Evolutionary conservation across 2,329 filamentous ascomycete species (phyloP), one percentile per base, ranked within the genome.

Genomic region (Aphanoascus verrucosus): DNA sequence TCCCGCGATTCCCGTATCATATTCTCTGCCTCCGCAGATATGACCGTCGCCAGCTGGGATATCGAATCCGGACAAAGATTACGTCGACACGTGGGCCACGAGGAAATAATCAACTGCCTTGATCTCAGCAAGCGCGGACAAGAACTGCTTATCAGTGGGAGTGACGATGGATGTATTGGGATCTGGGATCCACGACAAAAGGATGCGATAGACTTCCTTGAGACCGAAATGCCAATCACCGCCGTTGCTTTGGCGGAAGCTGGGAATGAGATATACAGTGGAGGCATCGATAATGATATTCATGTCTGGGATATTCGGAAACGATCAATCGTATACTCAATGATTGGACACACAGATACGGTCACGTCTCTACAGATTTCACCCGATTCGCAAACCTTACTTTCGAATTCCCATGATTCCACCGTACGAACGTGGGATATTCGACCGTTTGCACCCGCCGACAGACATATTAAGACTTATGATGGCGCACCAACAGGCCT

Each of bases 391-490:
- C 90, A 96, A 68, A 86, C 85, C 0, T 77, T 98, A 2, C 75
- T 96, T 3, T 97, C 91, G 1, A 93, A 94, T 64, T 85, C 88
- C 6, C 93, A 96, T 77, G 93, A 98, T 69, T 89, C 86, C 17
- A 95, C 91, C 0, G 93, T 90, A 37, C 81, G 87, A 63, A 96
- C 90, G 15, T 98, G 93, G 93, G 91, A 98, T 66, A 86, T 98
- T 50, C 80, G 91, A 60, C 91, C 93, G 0, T 98, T 97, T 71
- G 91, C 93, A 5, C 88, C 93, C 0, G 82, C 85, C 0, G 86
- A 96, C 66, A 79, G 93, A 59, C 83, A 88, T 56, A 81, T 97
- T 56, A 81, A 82, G 64, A 94, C 88, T 0, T 95, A 93, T 67
- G 91, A 97, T 62, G 93, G 93, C n/a, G 91, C 91, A 0, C 84